A percentile compares a stretch with the other conserved stretches of the same genome.
phyloP scores from a whole-genome alignment of 2,329 filamentous ascomycete species.

The Microcera coccophila region DNA sequence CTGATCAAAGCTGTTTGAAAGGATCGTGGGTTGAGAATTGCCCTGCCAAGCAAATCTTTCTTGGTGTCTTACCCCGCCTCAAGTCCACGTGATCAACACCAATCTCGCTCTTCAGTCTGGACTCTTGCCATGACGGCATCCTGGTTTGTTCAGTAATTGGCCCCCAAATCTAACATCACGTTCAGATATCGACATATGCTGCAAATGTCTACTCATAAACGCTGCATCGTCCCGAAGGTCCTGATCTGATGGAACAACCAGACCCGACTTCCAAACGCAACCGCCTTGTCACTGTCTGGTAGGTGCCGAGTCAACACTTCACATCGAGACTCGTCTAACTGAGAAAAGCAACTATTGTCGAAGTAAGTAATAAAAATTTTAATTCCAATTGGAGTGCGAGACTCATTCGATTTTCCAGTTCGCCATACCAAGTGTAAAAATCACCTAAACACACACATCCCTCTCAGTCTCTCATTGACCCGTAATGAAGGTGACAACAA shows the following conservation, averaged over 20 bases:
- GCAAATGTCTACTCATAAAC: too few relatives aligned
- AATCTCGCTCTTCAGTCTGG: too few relatives aligned
- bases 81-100: too few relatives aligned
- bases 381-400: not conserved
- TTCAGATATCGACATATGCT: too few relatives aligned
- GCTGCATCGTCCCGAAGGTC: too few relatives aligned
- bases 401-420: conserved; percentile 1
- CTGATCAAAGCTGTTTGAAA: too few relatives aligned
- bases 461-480: not conserved
- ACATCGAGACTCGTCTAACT: not conserved
- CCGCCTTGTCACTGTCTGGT: not conserved
- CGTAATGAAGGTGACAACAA: conserved; percentile 11
- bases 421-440: conserved; percentile 12
- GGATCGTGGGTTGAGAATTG: too few relatives aligned
- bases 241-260: not conserved
- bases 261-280: not conserved
- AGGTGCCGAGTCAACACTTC: not conserved
- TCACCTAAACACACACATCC: not conserved
- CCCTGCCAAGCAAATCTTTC: too few relatives aligned
- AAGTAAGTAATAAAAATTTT: not conserved
- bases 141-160: too few relatives aligned
- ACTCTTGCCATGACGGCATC: too few relatives aligned
- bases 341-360: not conserved
- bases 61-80: too few relatives aligned
- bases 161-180: too few relatives aligned